These are phyloP conservation scores for Jamesozyma gamospora DNA, from an alignment of 805 yeast species.

Conservation along the genomic window DNA sequence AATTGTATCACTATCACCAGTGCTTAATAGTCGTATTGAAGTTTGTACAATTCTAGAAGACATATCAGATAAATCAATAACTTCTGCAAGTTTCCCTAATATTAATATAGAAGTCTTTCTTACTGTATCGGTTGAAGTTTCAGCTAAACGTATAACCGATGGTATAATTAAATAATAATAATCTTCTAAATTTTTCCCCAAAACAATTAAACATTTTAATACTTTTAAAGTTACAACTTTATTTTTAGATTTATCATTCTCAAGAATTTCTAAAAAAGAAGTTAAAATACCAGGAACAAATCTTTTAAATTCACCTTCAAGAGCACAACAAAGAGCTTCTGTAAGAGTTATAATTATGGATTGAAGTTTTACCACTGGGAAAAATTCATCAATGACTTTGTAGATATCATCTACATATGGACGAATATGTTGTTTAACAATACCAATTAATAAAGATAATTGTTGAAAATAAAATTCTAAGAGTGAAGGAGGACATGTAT, in stretches of 20 bases:
- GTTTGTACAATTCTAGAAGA: constrained; percentile 83
- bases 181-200: constrained; percentile 80
- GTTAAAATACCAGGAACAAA: constrained; percentile 68
- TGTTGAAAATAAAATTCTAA: constrained; percentile 81
- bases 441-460: constrained; percentile 60
- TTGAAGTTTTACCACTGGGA: constrained; percentile 49
- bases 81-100: constrained; percentile 63
- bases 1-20: constrained; percentile 44
- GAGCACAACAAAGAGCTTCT: constrained; percentile 70
- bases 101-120: constrained; percentile 67
- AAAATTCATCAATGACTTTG: constrained; percentile 58
- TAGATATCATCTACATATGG: constrained; percentile 69
- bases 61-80: constrained; percentile 65
- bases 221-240: constrained; percentile 56
- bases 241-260: constrained; percentile 51
- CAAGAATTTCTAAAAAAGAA: constrained; percentile 59
- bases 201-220: constrained; percentile 68
- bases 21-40: constrained; percentile 50
- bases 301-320: constrained; percentile 84
- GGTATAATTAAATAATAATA: constrained; percentile 77
- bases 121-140: constrained; percentile 45
- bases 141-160: constrained; percentile 66
- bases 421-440: constrained; percentile 82
- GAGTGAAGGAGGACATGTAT: constrained; percentile 61
- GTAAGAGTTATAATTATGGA: constrained; percentile 65